These are phyloP conservation scores for Zygnema cylindricum DNA, from an alignment of 139 green algal species.

Conservation along the genomic window DNA sequence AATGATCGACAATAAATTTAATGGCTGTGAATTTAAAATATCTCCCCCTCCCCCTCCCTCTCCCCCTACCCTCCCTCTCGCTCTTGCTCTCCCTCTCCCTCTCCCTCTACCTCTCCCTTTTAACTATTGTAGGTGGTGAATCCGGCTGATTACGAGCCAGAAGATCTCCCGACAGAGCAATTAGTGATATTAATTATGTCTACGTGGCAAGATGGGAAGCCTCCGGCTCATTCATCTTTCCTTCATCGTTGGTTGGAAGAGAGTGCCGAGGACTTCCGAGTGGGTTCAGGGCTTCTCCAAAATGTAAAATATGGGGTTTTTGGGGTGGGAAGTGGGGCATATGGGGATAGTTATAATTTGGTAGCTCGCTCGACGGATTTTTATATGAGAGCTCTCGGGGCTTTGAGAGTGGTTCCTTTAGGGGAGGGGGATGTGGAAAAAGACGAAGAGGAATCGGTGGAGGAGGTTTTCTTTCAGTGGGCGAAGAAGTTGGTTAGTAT, in stretches of 20 bases:
- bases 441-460: slow-evolving; percentile 26
- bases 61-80: neutral
- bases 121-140: slow-evolving; percentile 22
- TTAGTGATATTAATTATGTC: slow-evolving; percentile 42
- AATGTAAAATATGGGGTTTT: slow-evolving; percentile 46
- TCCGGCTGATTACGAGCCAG: slow-evolving; percentile 42
- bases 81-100: neutral
- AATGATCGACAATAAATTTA: too few species aligned
- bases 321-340: slow-evolving; percentile 45
- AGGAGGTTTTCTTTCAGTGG: slow-evolving; percentile 34
- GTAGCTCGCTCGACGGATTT: slow-evolving; percentile 23
- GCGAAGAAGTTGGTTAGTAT: neutral
- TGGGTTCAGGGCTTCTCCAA: slow-evolving; percentile 36
- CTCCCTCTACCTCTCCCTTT: neutral
- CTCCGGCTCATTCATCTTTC: slow-evolving; percentile 32
- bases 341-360: slow-evolving; percentile 39
- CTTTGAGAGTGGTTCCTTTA: slow-evolving; percentile 15
- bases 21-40: neutral
- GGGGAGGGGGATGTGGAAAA: slow-evolving; percentile 42
- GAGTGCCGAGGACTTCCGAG: slow-evolving; percentile 43
- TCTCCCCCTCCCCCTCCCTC: neutral
- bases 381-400: slow-evolving; percentile 25
- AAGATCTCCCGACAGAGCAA: slow-evolving; percentile 49
- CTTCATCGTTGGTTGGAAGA: slow-evolving; percentile 43
- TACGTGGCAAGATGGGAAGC: slow-evolving; percentile 48